Evolutionary conservation across 2,329 filamentous ascomycete genomes (phyloP).

Genomic region (Colletotrichum spaethianum): DNA sequence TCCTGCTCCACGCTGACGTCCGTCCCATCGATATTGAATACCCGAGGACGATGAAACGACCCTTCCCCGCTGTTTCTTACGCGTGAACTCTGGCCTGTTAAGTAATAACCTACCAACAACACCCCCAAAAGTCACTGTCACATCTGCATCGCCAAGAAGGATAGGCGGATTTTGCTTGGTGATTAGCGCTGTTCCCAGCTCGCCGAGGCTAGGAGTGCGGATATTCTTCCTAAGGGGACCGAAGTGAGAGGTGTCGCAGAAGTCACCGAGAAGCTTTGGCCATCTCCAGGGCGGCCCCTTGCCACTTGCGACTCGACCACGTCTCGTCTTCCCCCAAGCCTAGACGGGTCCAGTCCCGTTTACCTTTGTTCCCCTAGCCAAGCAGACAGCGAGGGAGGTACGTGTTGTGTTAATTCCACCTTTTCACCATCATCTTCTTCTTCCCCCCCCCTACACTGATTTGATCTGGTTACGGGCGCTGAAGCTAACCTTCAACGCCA

Average conservation of each 20-base stretch:
- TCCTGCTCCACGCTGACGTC: slow-evolving; percentile 10
- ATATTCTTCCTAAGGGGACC: neutral
- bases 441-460: neutral
- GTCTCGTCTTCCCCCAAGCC: slow-evolving; percentile 36
- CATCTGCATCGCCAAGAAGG: slow-evolving; percentile 27
- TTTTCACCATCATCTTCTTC: neutral
- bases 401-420: slow-evolving; percentile 10
- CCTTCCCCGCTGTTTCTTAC: slow-evolving; percentile 36
- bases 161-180: slow-evolving; percentile 4
- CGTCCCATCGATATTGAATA: slow-evolving; percentile 23
- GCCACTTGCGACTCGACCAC: slow-evolving; percentile 41
- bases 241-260: neutral
- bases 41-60: slow-evolving; percentile 27
- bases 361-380: slow-evolving; percentile 37
- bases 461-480: slow-evolving; percentile 8
- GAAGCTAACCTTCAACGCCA: slow-evolving; percentile 21
- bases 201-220: neutral
- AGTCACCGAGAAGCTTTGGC: slow-evolving; percentile 36
- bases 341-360: slow-evolving; percentile 23
- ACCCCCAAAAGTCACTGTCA: neutral
- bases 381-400: slow-evolving; percentile 18
- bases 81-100: slow-evolving; percentile 33
- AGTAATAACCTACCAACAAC: slow-evolving; percentile 10
- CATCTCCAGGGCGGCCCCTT: slow-evolving; percentile 36
- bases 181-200: neutral